These are phyloP conservation scores for Boehmeria nivea DNA, from an alignment of 306 rosid genomes.

Conservation along the genomic window DNA sequence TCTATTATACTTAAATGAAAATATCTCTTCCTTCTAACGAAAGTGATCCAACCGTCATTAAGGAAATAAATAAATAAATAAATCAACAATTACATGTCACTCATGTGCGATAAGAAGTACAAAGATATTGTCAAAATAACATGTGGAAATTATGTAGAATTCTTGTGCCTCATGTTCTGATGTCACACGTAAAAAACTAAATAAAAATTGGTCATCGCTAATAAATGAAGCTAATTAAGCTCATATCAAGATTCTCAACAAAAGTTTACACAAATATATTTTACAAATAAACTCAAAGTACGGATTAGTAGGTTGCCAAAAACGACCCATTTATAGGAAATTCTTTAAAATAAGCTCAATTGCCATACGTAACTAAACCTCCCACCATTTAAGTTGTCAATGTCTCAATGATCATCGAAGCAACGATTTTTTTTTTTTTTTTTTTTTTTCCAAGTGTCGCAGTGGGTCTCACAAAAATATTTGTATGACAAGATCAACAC, in stretches of 20 bases:
- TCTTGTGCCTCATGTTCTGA: too few species aligned
- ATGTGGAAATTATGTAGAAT: background rate
- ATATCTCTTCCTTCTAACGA: background rate
- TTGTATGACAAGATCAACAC: too few species aligned
- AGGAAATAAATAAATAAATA: background rate
- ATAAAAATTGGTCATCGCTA: background rate
- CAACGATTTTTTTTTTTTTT: background rate
- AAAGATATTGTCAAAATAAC: background rate
- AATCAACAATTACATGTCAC: background rate
- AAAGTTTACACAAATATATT: background rate
- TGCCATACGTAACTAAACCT: background rate
- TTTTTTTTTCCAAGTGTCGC: too few species aligned
- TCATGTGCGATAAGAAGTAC: background rate
- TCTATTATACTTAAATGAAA: background rate
- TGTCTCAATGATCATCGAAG: background rate
- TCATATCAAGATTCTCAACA: too few species aligned
- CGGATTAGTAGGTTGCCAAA: slow-evolving; percentile 1
- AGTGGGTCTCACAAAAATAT: too few species aligned
- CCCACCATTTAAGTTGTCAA: slow-evolving; percentile 2
- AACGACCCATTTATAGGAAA: background rate
- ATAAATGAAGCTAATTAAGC: too few species aligned
- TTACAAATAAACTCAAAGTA: background rate
- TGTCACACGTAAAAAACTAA: too few species aligned
- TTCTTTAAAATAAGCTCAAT: background rate
- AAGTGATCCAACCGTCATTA: background rate